These are phyloP conservation scores for Adansonia grandidieri DNA, from an alignment of 441 rosid genomes.

Conservation along the genomic window DNA sequence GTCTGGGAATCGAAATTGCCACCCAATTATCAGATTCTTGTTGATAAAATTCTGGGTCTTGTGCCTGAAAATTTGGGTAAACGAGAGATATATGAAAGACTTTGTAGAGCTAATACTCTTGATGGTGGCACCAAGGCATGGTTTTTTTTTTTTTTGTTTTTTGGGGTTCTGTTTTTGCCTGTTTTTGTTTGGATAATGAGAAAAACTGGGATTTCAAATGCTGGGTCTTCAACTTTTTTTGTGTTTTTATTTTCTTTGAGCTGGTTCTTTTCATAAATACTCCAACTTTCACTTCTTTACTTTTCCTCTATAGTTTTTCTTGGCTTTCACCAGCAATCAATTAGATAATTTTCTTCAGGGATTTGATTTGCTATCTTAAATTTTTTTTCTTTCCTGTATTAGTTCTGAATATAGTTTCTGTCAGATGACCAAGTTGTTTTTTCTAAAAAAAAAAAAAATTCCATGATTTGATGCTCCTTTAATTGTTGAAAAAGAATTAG, in stretches of 20 bases:
- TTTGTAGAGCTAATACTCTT: slow-evolving; percentile 56
- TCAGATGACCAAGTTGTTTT: background rate
- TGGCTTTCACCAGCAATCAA: background rate
- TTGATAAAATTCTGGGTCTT: slow-evolving; percentile 49
- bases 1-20: slow-evolving; percentile 78
- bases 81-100: slow-evolving; percentile 64
- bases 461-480: background rate
- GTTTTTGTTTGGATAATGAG: slow-evolving; percentile 25
- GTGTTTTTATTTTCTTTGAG: background rate
- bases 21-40: slow-evolving; percentile 44
- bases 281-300: background rate
- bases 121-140: slow-evolving; percentile 75
- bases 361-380: background rate
- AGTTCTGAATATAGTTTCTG: background rate
- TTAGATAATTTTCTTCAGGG: background rate
- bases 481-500: background rate
- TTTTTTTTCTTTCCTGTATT: background rate
- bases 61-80: slow-evolving; percentile 51
- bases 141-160: slow-evolving; percentile 8
- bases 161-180: background rate
- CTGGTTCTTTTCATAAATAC: background rate
- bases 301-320: background rate
- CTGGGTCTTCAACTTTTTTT: background rate
- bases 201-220: background rate
- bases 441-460: background rate